phyloP scores from a whole-genome alignment of 2,329 filamentous ascomycete genomes.

The Paradendryphiella salina region DNA sequence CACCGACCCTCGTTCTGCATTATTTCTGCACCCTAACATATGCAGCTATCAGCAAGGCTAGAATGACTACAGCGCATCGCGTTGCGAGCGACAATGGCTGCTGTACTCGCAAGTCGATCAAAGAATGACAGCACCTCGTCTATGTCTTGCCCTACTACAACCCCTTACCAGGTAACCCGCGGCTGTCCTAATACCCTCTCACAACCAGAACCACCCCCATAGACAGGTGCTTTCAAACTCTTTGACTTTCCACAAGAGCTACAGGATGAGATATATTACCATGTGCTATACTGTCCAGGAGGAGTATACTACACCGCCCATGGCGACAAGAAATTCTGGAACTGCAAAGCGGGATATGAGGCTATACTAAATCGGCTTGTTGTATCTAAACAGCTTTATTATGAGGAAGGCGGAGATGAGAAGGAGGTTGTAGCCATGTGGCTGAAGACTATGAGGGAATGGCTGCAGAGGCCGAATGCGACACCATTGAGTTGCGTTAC shows the following conservation, averaged over 20 bases:
- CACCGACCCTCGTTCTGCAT: neutral
- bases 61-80: neutral
- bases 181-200: neutral
- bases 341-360: neutral
- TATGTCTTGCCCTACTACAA: neutral
- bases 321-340: neutral
- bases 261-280: slow-evolving; percentile 26
- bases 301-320: slow-evolving; percentile 8
- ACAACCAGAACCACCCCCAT: slow-evolving; percentile 1
- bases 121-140: neutral
- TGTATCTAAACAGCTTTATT: slow-evolving; percentile 22
- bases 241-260: slow-evolving; percentile 24
- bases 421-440: slow-evolving; percentile 10
- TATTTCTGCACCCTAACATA: neutral
- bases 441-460: slow-evolving; percentile 13
- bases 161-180: neutral
- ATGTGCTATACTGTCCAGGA: slow-evolving; percentile 16
- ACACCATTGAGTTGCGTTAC: slow-evolving; percentile 17
- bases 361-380: slow-evolving; percentile 19
- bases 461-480: slow-evolving; percentile 3
- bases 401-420: slow-evolving; percentile 5
- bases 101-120: slow-evolving; percentile 1
- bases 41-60: neutral
- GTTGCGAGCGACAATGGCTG: too few species aligned
- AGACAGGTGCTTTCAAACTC: slow-evolving; percentile 17